Conservation (phyloP, 2,329 filamentous ascomycete genomes). For the Pseudophaeomoniella oleicola region DNA sequence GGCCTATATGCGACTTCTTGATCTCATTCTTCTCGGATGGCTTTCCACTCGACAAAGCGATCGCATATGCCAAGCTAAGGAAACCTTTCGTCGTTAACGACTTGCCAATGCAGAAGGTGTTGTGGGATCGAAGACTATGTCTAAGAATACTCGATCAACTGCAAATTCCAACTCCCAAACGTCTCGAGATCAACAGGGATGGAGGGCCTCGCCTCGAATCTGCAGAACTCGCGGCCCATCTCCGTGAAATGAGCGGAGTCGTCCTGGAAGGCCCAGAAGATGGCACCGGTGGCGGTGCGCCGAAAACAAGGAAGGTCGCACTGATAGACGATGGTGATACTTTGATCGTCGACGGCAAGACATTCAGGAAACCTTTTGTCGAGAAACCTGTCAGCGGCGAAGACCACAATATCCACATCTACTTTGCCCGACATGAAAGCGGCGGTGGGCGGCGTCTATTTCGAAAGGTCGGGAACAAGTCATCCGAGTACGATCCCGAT, state of each 20-base stretch:
- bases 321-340: conserved; percentile 83
- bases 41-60: conserved; percentile 91
- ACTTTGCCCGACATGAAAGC: conserved; percentile 62
- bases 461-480: conserved; percentile 97
- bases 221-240: conserved; percentile 62
- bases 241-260: conserved; percentile 69
- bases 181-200: conserved; percentile 84
- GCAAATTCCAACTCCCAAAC: conserved; percentile 73
- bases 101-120: conserved; percentile 87
- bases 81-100: conserved; percentile 98
- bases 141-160: conserved; percentile 78
- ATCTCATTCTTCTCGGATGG: conserved; percentile 98
- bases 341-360: conserved; percentile 68
- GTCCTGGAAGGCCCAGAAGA: conserved; percentile 55
- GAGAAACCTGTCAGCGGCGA: conserved; percentile 98
- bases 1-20: conserved; percentile 89
- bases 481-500: conserved; percentile 77
- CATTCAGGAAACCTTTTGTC: conserved; percentile 84
- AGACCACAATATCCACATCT: conserved; percentile 97
- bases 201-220: conserved; percentile 72
- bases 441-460: conserved; percentile 83
- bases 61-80: conserved; percentile 81
- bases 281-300: conserved; percentile 45
- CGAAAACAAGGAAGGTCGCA: conserved; percentile 54
- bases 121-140: conserved; percentile 91